A percentile compares a stretch with the other conserved stretches of the same genome.
phyloP scores from a whole-genome alignment of 2,329 filamentous ascomycete genomes.

The Fusarium duplospermum region DNA sequence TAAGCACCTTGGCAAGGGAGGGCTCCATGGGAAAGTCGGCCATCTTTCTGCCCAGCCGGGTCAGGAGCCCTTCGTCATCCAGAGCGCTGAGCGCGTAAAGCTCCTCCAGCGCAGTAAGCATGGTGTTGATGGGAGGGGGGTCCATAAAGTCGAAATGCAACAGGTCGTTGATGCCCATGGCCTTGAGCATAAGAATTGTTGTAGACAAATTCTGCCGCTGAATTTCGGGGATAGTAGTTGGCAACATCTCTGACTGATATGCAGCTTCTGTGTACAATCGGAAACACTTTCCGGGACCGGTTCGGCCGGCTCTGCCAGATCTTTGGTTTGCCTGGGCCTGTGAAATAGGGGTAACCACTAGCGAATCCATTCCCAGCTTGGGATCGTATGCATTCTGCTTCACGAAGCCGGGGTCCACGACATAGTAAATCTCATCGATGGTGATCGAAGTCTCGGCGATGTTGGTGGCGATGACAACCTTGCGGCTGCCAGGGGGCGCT shows the following conservation, averaged over 20 bases:
- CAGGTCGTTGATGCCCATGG: conserved; percentile 98
- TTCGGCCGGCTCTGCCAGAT: conserved; percentile 91
- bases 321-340: conserved; percentile 97
- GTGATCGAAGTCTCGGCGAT: conserved; percentile 98
- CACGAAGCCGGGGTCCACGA: conserved; percentile 96
- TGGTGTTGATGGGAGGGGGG: conserved; percentile 95
- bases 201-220: conserved; percentile 92
- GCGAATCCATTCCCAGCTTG: conserved; percentile 96
- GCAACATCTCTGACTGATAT: conserved; percentile 96
- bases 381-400: conserved; percentile 98
- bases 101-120: conserved; percentile 95
- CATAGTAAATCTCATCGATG: conserved; percentile 97
- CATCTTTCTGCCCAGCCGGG: conserved; percentile 94
- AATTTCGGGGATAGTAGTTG: conserved; percentile 95
- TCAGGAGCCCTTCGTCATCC: conserved; percentile 94
- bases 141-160: conserved; percentile 99
- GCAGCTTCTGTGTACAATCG: conserved; percentile 94
- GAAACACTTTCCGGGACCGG: conserved; percentile 96
- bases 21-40: conserved; percentile 99
- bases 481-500: conserved; percentile 84
- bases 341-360: conserved; percentile 95
- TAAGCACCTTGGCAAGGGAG: conserved; percentile 88
- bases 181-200: conserved; percentile 97
- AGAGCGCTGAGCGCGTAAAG: conserved; percentile 91
- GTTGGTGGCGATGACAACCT: conserved; percentile 97